Conservation (phyloP, 306 rosid genomes). For the Prinsepia uniflora region DNA sequence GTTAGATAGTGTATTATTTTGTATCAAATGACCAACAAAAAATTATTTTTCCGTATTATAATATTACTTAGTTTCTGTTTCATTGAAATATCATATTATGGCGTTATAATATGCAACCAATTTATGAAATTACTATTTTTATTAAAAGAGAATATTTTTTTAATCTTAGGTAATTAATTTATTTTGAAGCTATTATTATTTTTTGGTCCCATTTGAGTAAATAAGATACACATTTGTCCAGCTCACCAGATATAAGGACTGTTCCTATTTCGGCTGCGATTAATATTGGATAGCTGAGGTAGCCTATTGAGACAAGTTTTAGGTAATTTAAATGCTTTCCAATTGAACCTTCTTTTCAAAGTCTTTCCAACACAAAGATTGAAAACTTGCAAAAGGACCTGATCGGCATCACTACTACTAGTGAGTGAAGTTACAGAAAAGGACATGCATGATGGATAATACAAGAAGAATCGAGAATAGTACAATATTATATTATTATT, state of each 20-base stretch:
- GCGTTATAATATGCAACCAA: too few relatives aligned
- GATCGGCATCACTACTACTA: neutral
- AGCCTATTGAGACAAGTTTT: neutral
- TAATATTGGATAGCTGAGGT: neutral
- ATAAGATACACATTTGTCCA: neutral
- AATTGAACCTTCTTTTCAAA: neutral
- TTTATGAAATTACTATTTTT: too few relatives aligned
- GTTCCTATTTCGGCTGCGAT: slow-evolving; percentile 24
- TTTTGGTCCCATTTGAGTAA: neutral
- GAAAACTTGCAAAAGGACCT: neutral
- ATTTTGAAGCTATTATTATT: neutral
- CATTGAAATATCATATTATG: too few relatives aligned
- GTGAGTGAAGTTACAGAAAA: neutral
- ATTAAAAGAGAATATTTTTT: too few relatives aligned
- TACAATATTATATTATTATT: too few relatives aligned
- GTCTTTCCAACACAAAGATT: neutral
- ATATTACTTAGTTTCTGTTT: too few relatives aligned
- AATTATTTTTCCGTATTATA: too few relatives aligned
- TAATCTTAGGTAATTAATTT: neutral
- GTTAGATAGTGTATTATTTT: too few relatives aligned
- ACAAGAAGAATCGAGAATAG: too few relatives aligned
- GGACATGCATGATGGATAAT: neutral
- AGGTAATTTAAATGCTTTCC: slow-evolving; percentile 6
- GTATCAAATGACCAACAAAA: too few relatives aligned
- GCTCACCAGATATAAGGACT: neutral